Evolutionary conservation across 148 eudicot genomes (phyloP).

Genomic region (Heliamphora exappendiculata): DNA sequence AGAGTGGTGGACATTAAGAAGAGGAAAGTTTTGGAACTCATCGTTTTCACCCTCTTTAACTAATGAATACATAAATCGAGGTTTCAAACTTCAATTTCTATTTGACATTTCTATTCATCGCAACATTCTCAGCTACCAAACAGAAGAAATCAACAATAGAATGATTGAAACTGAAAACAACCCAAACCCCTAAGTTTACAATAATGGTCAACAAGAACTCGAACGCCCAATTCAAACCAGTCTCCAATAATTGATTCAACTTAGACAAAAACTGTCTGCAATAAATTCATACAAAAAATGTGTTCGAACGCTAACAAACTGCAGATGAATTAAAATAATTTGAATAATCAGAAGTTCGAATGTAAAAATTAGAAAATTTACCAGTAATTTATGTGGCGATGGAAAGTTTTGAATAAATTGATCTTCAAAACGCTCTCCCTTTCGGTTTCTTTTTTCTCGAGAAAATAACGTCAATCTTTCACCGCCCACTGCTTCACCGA

Average conservation of each 20-base stretch:
- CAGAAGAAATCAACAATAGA: not conserved
- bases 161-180: too few species aligned
- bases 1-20: too few species aligned
- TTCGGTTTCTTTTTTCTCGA: not conserved
- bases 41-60: not conserved
- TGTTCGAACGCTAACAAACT: not conserved
- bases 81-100: not conserved
- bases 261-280: not conserved
- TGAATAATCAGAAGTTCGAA: not conserved
- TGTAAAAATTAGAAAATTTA: not conserved
- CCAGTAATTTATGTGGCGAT: not conserved
- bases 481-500: too few species aligned
- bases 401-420: not conserved
- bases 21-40: not conserved
- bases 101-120: too few species aligned
- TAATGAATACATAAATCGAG: not conserved
- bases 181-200: slow-evolving; percentile 5
- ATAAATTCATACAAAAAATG: not conserved
- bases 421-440: not conserved
- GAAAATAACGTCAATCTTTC: too few species aligned
- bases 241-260: slow-evolving; percentile 7
- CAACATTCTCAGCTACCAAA: slow-evolving; percentile 7
- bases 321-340: too few species aligned
- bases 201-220: not conserved
- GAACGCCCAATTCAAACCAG: slow-evolving; percentile 1